A percentile compares a stretch with the other conserved stretches of the same genome.
Conservation (phyloP, 2,329 filamentous ascomycete genomes). For the Pezicula carpinea region DNA sequence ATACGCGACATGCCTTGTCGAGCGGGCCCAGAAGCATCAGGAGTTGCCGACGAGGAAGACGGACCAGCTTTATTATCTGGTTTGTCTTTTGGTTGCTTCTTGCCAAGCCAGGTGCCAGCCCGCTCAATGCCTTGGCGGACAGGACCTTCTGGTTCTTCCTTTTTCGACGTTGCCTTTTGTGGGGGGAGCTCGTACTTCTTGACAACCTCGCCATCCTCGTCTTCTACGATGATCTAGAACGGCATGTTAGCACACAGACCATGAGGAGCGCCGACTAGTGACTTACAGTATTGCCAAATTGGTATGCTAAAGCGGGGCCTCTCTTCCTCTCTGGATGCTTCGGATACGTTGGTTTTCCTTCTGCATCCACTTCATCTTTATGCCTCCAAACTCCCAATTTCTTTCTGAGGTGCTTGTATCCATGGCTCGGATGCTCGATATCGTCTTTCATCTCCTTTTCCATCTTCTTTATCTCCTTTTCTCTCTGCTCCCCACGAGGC, state of each 20-base stretch:
- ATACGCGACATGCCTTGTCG: constrained; percentile 22
- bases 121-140: constrained; percentile 22
- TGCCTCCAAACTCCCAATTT: constrained; percentile 26
- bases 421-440: constrained; percentile 26
- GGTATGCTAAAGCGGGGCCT: constrained; percentile 76
- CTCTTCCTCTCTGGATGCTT: constrained; percentile 45
- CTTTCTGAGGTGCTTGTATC: constrained; percentile 23
- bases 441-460: constrained; percentile 33
- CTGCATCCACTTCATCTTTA: constrained; percentile 36
- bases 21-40: constrained; percentile 1
- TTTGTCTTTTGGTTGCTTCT: constrained; percentile 4
- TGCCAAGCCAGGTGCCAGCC: constrained; percentile 24
- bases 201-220: constrained; percentile 80
- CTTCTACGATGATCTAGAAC: constrained; percentile 73
- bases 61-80: constrained; percentile 1
- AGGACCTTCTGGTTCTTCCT: constrained; percentile 8
- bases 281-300: constrained; percentile 73
- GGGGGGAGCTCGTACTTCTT: constrained; percentile 75
- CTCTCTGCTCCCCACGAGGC: constrained; percentile 23
- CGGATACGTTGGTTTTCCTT: constrained; percentile 26
- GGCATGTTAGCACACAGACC: constrained; percentile 9
- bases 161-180: constrained; percentile 23
- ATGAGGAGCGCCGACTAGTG: background rate
- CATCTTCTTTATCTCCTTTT: constrained; percentile 39
- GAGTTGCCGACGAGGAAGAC: background rate